Base-by-base conservation (phyloP, 2,329 filamentous ascomycete species). In the Fusarium sp. region DNA sequence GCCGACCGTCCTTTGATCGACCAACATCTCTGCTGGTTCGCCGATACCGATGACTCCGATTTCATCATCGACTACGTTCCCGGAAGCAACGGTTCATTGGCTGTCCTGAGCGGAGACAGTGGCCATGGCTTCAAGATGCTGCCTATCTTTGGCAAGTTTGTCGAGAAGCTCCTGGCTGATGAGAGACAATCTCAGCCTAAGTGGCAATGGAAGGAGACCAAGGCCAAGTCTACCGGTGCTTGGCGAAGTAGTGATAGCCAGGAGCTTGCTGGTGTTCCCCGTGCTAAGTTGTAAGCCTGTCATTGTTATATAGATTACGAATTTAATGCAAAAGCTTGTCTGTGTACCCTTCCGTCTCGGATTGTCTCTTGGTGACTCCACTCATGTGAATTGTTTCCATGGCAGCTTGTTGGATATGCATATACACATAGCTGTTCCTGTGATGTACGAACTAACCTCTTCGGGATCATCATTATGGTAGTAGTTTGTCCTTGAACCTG, bases 161-260 rank as follows among this genome's bases (percentile, higher is more conserved):
- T 68, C 2, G 50, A 68, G 40, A 62, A 46, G 15, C 24, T 68
- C 3, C 15, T 68, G 11, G 28, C 39, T 1, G 61, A 68, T 6
- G 60, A 51, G 19, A 53, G n/a, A 13, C 65, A 68, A 17, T 26
- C 31, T 13, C 45, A 68, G 19, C 10, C 28, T 1, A 68, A 68
- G 28, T 68, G 65, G 65, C 65, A 66, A 34, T 68, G 65, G 65
- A 68, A 68, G 39, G 62, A 47, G 11, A 40, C 45, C 7, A 69
- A 68, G 19, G 34, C 65, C 1, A 69, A 69, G 46, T 17, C 51
- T 0, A 47, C 65, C 17, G 61, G 60, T 17, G 65, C 52, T 1
- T 68, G 65, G 65, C 59, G 65, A 14, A 66, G 65, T 13, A 69
- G 65, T 31, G 65, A 60, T 1, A 68, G 65, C 15, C 65, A 68